Evolutionary conservation across 1,284 basidiomycete species (phyloP).

Genomic region (Xerocomus amazonicus): DNA sequence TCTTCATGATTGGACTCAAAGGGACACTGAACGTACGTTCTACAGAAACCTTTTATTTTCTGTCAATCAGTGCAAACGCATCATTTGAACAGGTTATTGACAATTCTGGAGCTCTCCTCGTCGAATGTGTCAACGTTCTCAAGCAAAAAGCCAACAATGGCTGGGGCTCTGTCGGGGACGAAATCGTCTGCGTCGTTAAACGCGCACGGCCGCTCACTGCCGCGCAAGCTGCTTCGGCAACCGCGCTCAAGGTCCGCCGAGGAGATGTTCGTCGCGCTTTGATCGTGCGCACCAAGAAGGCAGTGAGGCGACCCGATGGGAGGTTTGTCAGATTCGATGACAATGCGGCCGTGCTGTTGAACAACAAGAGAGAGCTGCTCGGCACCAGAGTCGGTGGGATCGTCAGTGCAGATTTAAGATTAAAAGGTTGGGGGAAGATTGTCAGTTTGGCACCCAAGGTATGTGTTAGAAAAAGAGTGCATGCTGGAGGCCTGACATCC

Average conservation of each 20-base stretch:
- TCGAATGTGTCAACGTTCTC: constrained; percentile 96
- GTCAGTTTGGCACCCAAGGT: constrained; percentile 92
- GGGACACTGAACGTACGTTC: constrained; percentile 74
- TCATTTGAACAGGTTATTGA: constrained; percentile 75
- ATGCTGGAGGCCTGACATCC: neutral
- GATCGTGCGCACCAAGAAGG: constrained; percentile 88
- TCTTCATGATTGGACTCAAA: constrained; percentile 90
- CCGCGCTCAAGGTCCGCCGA: constrained; percentile 79
- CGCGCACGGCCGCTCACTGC: constrained; percentile 82
- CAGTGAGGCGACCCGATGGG: constrained; percentile 83
- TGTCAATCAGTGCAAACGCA: neutral
- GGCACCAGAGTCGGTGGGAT: constrained; percentile 94
- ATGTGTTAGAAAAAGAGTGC: constrained; percentile 15
- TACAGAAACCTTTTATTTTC: neutral
- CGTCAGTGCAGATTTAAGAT: constrained; percentile 86
- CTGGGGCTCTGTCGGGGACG: constrained; percentile 83
- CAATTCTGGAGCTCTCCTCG: constrained; percentile 95
- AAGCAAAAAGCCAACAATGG: constrained; percentile 94
- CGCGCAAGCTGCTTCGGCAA: constrained; percentile 56
- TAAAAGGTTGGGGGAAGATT: constrained; percentile 95
- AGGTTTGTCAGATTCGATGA: constrained; percentile 91
- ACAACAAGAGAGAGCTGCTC: constrained; percentile 96
- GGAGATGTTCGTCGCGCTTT: constrained; percentile 95
- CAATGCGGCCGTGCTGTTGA: constrained; percentile 93
- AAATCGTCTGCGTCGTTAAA: constrained; percentile 96